Evolutionary conservation across 2,329 filamentous ascomycete genomes (phyloP), one percentile per base, ranked within the genome.

Genomic region (Alternaria metachromatica): DNA sequence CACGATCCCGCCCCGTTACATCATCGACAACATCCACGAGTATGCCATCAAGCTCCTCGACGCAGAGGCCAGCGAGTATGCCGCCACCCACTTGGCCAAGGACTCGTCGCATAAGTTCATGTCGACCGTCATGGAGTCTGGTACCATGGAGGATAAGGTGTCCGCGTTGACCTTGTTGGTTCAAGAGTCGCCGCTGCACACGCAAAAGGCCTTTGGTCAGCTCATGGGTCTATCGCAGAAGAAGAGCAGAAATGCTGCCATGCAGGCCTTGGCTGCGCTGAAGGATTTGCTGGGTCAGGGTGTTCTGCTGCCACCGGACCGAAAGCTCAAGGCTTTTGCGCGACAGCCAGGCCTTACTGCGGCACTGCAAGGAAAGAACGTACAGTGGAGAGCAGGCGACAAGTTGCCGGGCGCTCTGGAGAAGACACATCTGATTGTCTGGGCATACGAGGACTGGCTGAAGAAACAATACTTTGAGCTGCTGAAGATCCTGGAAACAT

Each of bases 181-280:
- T 12, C 96, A 99, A 82, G 96, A 99, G 80, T 98, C 96, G 9
- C 96, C 96, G 18, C 83, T 98, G 55, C 96, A 99, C 80, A 98
- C 94, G 65, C 90, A 89, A 67, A 95, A 96, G 76, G 92, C 94
- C 1, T 89, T 98, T 66, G 95, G 98, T 72, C 93, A 89, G 66
- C 84, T 99, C 50, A 85, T 98, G 69, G 87, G 83, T 2, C 83
- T 99, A 46, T 93, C 94, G n/a, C 91, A 89, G 74, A 99, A 99
- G 82, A 93, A 94, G 80, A 98, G 93, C 77, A 91, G 96, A 79
- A 92, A 92, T 21, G 94, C 97, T 77, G 95, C 96, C 8, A 89
- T 99, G 62, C 92, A 94, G 76, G 94, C 96, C n/a, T 86, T 98
- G 58, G 92, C 92, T 23, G 96, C 96, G 2, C 84, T 99, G 60